These are phyloP conservation scores for Starmerella riodocensis DNA, from an alignment of 805 yeast species.

Conservation along the genomic window DNA sequence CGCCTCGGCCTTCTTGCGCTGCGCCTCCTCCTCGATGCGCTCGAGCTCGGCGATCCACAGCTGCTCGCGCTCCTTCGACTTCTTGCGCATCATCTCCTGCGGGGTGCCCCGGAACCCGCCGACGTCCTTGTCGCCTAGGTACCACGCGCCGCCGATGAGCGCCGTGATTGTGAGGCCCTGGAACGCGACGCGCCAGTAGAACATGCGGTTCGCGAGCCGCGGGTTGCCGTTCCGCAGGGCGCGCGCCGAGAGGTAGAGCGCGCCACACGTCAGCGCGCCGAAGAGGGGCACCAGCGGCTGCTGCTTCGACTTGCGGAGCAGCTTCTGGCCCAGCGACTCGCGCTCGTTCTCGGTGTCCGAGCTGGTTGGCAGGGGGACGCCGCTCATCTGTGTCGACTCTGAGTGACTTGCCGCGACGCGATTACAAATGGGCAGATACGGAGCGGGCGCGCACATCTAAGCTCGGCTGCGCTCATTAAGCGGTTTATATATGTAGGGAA, in stretches of 20 bases:
- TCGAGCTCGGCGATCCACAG: constrained; percentile 79
- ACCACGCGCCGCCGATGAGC: constrained; percentile 58
- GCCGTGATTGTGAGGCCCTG: constrained; percentile 79
- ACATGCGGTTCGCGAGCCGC: constrained; percentile 68
- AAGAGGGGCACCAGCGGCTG: constrained; percentile 89
- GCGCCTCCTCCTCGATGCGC: constrained; percentile 55
- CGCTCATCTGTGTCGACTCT: constrained; percentile 10
- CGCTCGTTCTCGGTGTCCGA: constrained; percentile 11
- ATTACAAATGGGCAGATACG: no score
- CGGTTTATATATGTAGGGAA: no score
- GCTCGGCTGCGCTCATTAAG: no score
- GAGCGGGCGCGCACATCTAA: no score
- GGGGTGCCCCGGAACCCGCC: constrained; percentile 18
- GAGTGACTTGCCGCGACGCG: no score
- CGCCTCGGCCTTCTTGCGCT: constrained; percentile 16
- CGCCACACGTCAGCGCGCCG: constrained; percentile 61
- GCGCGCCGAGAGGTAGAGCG: constrained; percentile 65
- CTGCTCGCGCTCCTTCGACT: constrained; percentile 73
- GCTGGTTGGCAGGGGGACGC: constrained; percentile 17
- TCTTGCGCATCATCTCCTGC: constrained; percentile 46
- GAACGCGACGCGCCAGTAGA: constrained; percentile 77
- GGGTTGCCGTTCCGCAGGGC: constrained; percentile 63
- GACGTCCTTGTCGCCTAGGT: constrained; percentile 42
- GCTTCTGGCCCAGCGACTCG: constrained; percentile 20
- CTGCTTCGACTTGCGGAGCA: constrained; percentile 44